A percentile compares a stretch with the other conserved stretches of the same genome.
phyloP scores from a whole-genome alignment of 208 protist species.

The Trypanosoma caninum region DNA sequence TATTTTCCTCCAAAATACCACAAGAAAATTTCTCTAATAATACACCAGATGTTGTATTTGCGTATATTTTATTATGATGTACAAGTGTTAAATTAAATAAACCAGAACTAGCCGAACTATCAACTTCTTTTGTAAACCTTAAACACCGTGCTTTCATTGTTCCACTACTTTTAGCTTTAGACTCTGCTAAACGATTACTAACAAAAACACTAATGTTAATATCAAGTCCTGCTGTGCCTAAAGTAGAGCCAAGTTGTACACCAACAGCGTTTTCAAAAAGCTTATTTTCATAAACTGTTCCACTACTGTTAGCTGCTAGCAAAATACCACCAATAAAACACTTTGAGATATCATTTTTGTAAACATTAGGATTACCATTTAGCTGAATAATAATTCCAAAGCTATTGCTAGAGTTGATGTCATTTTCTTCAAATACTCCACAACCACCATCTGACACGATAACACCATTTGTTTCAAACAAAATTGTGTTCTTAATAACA shows the following conservation, averaged over 20 bases:
- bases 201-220: conserved; percentile 38
- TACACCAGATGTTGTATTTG: conserved; percentile 66
- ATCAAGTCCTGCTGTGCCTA: conserved; percentile 42
- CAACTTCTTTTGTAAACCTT: not conserved
- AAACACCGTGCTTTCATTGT: not conserved
- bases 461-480: conserved; percentile 58
- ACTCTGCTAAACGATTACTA: not conserved
- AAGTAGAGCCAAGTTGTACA: conserved; percentile 64
- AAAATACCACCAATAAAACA: conserved; percentile 57
- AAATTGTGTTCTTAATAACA: conserved; percentile 48
- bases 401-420: conserved; percentile 53
- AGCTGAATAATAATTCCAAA: conserved; percentile 63
- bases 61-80: conserved; percentile 46
- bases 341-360: conserved; percentile 43
- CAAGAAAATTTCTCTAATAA: conserved; percentile 43
- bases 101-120: not conserved
- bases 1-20: conserved; percentile 63
- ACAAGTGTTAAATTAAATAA: conserved; percentile 17
- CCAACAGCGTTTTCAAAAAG: conserved; percentile 73
- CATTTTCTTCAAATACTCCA: conserved; percentile 56
- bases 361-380: conserved; percentile 50
- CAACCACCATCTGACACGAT: conserved; percentile 60
- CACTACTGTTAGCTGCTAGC: conserved; percentile 45
- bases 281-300: conserved; percentile 50
- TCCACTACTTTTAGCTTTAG: not conserved